Evolutionary conservation across 257 asterid genomes (phyloP).

Genomic region (Gynochthodes officinalis): DNA sequence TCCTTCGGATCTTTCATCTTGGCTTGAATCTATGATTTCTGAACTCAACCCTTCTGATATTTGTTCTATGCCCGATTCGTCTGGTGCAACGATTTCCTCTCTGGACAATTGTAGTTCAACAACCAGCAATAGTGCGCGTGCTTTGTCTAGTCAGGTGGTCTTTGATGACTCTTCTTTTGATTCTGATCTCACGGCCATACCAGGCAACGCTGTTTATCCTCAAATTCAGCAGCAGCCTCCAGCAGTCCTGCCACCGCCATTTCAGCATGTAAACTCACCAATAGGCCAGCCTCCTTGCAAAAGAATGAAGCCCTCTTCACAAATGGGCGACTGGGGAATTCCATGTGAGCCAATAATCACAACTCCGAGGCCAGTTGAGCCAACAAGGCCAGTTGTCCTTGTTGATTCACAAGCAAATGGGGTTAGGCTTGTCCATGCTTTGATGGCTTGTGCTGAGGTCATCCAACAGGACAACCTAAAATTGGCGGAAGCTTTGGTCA

Average conservation of each 20-base stretch:
- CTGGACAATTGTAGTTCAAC: constrained; percentile 20
- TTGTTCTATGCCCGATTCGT: constrained; percentile 20
- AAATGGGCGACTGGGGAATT: constrained; percentile 14
- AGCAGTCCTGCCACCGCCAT: constrained; percentile 30
- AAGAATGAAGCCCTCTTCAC: constrained; percentile 31
- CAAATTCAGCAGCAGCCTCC: constrained; percentile 16
- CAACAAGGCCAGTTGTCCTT: constrained; percentile 51
- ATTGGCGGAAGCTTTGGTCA: constrained; percentile 65
- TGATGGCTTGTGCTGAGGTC: constrained; percentile 93
- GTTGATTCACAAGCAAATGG: constrained; percentile 91
- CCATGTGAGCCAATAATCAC: constrained; percentile 12
- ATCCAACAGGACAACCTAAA: constrained; percentile 60
- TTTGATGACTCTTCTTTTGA: constrained; percentile 52
- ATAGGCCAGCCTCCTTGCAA: constrained; percentile 42
- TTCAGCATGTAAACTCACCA: constrained; percentile 13
- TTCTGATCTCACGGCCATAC: constrained; percentile 80
- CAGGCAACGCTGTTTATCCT: constrained; percentile 67
- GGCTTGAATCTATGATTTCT: constrained; percentile 79
- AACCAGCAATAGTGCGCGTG: background rate
- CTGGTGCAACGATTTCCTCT: constrained; percentile 14
- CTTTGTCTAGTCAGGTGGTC: constrained; percentile 4
- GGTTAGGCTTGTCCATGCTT: constrained; percentile 64
- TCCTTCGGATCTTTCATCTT: constrained; percentile 80
- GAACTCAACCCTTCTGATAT: constrained; percentile 48
- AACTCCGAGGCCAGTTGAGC: constrained; percentile 25